These are phyloP conservation scores for Melampsora larici-populina DNA, from an alignment of 1,284 basidiomycete genomes.

Conservation along the genomic window DNA sequence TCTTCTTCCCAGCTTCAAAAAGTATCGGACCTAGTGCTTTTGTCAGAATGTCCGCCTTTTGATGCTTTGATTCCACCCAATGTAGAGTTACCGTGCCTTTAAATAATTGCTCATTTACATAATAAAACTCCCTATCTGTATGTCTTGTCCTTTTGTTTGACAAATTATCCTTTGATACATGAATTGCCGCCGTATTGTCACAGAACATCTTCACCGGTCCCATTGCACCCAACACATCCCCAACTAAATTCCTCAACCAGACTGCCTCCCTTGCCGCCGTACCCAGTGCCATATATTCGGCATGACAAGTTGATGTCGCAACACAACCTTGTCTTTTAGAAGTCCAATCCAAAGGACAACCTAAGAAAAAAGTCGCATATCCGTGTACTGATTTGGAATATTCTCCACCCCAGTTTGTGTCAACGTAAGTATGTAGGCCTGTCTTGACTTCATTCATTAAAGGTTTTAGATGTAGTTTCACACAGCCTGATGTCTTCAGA, in stretches of 20 bases:
- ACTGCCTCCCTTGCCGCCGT: not conserved
- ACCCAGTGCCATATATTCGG: too few relatives aligned
- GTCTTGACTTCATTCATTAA: too few relatives aligned
- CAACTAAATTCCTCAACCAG: conserved; percentile 15
- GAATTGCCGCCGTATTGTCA: conserved; percentile 10
- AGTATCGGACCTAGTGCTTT: not conserved
- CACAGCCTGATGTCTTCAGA: too few relatives aligned
- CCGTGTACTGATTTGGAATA: conserved; percentile 2
- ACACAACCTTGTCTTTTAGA: not conserved
- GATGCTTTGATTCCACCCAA: too few relatives aligned
- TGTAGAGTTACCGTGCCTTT: not conserved
- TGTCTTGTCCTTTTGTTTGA: conserved; percentile 4
- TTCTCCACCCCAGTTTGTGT: conserved; percentile 17
- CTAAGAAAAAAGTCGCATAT: not conserved
- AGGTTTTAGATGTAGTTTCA: too few relatives aligned
- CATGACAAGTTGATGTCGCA: not conserved
- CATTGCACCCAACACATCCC: not conserved
- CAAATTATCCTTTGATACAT: not conserved
- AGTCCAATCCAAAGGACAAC: not conserved
- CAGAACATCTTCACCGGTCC: not conserved
- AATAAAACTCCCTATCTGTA: conserved; percentile 10
- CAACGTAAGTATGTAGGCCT: too few relatives aligned
- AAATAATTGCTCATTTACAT: conserved; percentile 3
- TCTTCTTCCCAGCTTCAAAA: too few relatives aligned
- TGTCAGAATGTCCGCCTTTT: conserved; percentile 5